phyloP scores from a whole-genome alignment of 352 stramenopile species.

The Elongisporangium anandrum region DNA sequence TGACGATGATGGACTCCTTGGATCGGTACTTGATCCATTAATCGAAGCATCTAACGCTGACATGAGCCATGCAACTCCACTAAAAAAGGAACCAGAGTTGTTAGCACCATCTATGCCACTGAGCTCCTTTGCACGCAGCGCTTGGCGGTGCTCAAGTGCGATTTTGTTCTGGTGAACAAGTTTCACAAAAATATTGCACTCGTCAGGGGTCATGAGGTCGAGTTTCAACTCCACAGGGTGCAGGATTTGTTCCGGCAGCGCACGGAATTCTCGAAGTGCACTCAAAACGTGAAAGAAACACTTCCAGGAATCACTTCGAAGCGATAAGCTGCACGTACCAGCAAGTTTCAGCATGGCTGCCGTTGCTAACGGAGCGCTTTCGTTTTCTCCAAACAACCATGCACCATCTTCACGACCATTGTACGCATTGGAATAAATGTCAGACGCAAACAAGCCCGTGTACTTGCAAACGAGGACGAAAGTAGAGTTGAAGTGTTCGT shows the following conservation, averaged over 20 bases:
- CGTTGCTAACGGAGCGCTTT: slow-evolving; percentile 61
- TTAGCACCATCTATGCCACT: slow-evolving; percentile 21
- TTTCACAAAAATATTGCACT: slow-evolving; percentile 34
- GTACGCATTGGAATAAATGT: slow-evolving; percentile 57
- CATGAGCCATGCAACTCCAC: slow-evolving; percentile 66
- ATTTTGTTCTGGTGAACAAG: slow-evolving; percentile 59
- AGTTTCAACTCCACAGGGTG: slow-evolving; percentile 7
- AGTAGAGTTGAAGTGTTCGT: slow-evolving; percentile 55
- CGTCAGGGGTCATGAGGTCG: slow-evolving; percentile 8
- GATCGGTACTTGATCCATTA: slow-evolving; percentile 10
- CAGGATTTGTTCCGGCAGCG: slow-evolving; percentile 45
- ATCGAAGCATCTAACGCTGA: slow-evolving; percentile 57
- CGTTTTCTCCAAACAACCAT: slow-evolving; percentile 60
- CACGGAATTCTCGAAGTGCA: slow-evolving; percentile 58
- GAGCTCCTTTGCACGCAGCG: slow-evolving; percentile 8
- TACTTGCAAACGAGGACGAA: slow-evolving; percentile 64
- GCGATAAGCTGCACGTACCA: slow-evolving; percentile 44
- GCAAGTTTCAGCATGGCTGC: slow-evolving; percentile 69
- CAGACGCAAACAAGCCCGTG: slow-evolving; percentile 49
- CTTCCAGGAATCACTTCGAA: slow-evolving; percentile 51
- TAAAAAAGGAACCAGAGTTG: slow-evolving; percentile 51
- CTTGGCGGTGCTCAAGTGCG: slow-evolving; percentile 41
- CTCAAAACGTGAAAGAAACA: slow-evolving; percentile 60
- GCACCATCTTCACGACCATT: slow-evolving; percentile 52
- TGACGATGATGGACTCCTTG: neutral